A percentile compares a stretch with the other conserved stretches of the same genome.
These are phyloP conservation scores for Aspergillus incahuasiensis DNA, from an alignment of 495 filamentous ascomycete species.

Conservation along the genomic window DNA sequence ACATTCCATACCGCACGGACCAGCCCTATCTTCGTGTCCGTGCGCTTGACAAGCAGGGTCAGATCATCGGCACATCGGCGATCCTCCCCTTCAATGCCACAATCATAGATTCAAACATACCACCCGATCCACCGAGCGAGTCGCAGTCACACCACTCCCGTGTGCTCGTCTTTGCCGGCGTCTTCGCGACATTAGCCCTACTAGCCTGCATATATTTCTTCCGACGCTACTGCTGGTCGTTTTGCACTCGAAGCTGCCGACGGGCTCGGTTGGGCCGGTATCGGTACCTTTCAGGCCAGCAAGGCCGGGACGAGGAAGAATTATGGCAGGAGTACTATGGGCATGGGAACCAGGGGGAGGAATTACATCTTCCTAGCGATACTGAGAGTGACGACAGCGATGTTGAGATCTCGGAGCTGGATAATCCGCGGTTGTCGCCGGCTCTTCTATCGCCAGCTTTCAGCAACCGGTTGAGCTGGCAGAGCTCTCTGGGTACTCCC, in stretches of 20 bases:
- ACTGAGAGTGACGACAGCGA: constrained; percentile 1
- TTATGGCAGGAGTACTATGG: background rate
- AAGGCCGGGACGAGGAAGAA: background rate
- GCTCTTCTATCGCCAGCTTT: background rate
- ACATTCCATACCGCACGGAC: background rate
- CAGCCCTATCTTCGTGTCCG: constrained; percentile 12
- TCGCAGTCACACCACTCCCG: background rate
- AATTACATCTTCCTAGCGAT: background rate
- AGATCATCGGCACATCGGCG: constrained; percentile 11
- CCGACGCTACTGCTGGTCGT: background rate
- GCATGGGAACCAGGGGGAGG: background rate
- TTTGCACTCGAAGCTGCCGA: background rate
- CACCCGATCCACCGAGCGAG: background rate
- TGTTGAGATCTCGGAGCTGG: background rate
- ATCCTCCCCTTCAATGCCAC: constrained; percentile 12
- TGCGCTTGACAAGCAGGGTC: constrained; percentile 15
- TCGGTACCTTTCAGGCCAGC: background rate
- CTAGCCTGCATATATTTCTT: background rate
- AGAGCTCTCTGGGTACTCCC: background rate
- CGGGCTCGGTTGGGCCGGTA: background rate
- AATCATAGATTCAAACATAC: background rate
- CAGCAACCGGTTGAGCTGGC: background rate
- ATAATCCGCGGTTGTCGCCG: background rate
- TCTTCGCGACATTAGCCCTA: background rate
- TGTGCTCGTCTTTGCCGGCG: background rate